Conservation (phyloP, 495 filamentous ascomycete species). For the Staphylotrichum longicolle region DNA sequence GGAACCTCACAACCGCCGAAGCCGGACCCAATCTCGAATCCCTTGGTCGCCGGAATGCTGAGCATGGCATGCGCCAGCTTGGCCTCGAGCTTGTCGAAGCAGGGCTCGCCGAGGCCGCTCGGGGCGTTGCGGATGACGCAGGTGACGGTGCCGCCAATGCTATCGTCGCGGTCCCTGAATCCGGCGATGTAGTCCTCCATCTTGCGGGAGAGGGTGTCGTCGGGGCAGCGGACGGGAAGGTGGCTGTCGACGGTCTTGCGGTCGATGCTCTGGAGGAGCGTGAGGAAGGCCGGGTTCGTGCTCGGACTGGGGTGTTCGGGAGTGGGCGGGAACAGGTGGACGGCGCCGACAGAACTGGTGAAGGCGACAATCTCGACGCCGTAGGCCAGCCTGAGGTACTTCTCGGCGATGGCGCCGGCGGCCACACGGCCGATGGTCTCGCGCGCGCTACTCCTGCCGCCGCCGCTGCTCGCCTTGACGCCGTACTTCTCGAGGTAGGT, state of each 20-base stretch:
- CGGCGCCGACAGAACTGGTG: conserved; percentile 77
- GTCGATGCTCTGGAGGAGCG: conserved; percentile 69
- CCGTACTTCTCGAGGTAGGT: conserved; percentile 98
- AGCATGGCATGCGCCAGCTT: conserved; percentile 95
- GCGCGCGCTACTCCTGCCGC: conserved; percentile 85
- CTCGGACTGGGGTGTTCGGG: conserved; percentile 66
- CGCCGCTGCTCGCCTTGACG: conserved; percentile 88
- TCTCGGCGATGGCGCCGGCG: conserved; percentile 93
- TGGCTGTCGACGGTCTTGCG: conserved; percentile 78
- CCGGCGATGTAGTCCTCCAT: conserved; percentile 82
- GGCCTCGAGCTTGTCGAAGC: conserved; percentile 95
- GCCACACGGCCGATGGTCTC: conserved; percentile 95
- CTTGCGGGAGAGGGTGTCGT: conserved; percentile 56
- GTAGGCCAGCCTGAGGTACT: conserved; percentile 78
- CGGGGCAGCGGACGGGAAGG: conserved; percentile 83
- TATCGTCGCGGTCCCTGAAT: conserved; percentile 79
- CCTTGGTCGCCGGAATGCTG: conserved; percentile 94
- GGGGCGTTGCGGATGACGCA: conserved; percentile 93
- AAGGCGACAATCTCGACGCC: conserved; percentile 90
- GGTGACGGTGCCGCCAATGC: conserved; percentile 93
- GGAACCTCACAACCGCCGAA: conserved; percentile 86
- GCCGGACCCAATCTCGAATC: conserved; percentile 93
- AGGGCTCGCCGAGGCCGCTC: conserved; percentile 85
- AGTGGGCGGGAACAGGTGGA: conserved; percentile 82
- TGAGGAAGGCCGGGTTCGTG: conserved; percentile 81